Conservation (phyloP, 2,329 filamentous ascomycete genomes). For the Ilyonectria sp. region DNA sequence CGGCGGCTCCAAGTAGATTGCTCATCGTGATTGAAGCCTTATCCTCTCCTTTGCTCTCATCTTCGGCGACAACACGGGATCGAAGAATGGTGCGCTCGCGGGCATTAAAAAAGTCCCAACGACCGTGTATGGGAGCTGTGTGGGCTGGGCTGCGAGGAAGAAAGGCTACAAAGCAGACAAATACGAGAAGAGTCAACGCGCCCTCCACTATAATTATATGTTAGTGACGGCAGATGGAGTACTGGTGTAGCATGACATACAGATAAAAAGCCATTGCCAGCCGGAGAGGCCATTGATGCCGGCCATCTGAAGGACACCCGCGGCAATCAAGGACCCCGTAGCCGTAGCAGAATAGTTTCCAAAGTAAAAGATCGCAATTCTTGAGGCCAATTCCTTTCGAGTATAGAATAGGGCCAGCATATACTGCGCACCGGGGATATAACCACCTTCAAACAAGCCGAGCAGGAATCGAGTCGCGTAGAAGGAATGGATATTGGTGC, state of each 20-base stretch:
- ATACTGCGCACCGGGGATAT: constrained; percentile 36
- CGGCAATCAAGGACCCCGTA: constrained; percentile 33
- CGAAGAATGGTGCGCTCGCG: constrained; percentile 39
- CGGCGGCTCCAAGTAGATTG: constrained; percentile 15
- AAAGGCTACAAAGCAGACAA: constrained; percentile 33
- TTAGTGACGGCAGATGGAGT: background rate
- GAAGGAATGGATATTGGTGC: constrained; percentile 32
- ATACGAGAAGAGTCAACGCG: constrained; percentile 35
- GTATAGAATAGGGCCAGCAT: constrained; percentile 38
- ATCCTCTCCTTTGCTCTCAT: constrained; percentile 39
- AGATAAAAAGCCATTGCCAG: constrained; percentile 42
- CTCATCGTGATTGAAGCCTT: constrained; percentile 27
- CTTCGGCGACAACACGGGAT: constrained; percentile 36
- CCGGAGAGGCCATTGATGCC: constrained; percentile 33
- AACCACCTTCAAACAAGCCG: constrained; percentile 36
- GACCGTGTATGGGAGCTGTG: constrained; percentile 34
- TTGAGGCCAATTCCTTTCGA: constrained; percentile 29
- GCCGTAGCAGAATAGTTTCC: constrained; percentile 43
- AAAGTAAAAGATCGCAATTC: constrained; percentile 39
- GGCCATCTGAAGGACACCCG: constrained; percentile 39
- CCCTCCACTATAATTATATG: constrained; percentile 35
- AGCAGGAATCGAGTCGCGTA: constrained; percentile 37
- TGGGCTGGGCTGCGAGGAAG: constrained; percentile 35
- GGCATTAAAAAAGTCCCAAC: constrained; percentile 38
- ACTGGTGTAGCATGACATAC: constrained; percentile 1